These are phyloP conservation scores for Prunus armeniaca DNA, from an alignment of 306 rosid genomes.

Conservation along the genomic window DNA sequence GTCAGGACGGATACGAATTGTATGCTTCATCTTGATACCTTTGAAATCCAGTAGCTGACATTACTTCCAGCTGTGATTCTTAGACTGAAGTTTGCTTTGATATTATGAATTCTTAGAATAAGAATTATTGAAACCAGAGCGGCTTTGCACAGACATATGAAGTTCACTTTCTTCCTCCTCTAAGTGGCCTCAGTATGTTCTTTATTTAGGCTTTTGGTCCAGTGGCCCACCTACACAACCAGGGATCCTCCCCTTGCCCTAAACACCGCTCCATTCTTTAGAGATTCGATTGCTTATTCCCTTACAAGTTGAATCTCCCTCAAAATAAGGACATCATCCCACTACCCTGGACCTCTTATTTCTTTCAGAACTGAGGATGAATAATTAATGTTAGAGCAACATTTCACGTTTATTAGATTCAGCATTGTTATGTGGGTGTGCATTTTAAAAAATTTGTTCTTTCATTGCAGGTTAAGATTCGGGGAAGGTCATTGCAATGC, in stretches of 20 bases:
- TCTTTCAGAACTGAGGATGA: not conserved
- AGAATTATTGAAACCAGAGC: not conserved
- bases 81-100: not conserved
- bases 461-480: constrained; percentile 75
- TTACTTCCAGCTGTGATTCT: not conserved
- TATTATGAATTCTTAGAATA: not conserved
- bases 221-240: not conserved
- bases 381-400: not conserved
- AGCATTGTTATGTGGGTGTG: not conserved
- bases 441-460: not conserved
- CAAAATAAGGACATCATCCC: not conserved
- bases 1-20: constrained; percentile 71
- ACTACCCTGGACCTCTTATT: not conserved
- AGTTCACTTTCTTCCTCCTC: not conserved
- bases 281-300: not conserved
- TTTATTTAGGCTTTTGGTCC: not conserved
- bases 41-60: not conserved
- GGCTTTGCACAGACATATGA: not conserved
- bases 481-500: constrained; percentile 79
- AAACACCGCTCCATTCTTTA: not conserved
- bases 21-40: constrained; percentile 33
- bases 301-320: not conserved
- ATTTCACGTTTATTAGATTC: not conserved
- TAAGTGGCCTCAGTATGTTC: not conserved
- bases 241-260: not conserved